Evolutionary conservation across 257 asterid genomes (phyloP).

Genomic region (Solanum chiquidenum): DNA sequence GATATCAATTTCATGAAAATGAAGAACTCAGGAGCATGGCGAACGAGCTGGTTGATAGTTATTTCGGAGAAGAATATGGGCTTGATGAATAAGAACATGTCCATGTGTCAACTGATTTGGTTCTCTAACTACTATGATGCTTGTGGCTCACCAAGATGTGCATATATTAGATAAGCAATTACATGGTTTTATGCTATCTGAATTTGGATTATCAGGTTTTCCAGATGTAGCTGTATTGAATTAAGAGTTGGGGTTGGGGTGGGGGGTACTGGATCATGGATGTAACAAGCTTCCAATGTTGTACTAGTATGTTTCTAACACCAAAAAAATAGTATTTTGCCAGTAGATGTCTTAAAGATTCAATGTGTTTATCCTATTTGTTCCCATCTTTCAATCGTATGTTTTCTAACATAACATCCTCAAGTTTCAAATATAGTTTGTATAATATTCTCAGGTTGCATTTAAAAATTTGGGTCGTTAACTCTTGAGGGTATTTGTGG

Average conservation of each 20-base stretch:
- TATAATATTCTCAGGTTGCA: too few relatives aligned
- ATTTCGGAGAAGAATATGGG: constrained; percentile 81
- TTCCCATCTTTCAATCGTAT: not conserved
- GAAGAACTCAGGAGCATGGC: constrained; percentile 84
- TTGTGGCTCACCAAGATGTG: not conserved
- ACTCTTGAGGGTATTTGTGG: too few relatives aligned
- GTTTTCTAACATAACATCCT: too few relatives aligned
- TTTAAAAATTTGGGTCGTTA: too few relatives aligned
- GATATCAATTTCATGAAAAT: constrained; percentile 82
- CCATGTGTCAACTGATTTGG: not conserved
- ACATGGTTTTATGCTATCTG: not conserved
- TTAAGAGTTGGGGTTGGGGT: not conserved
- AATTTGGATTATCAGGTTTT: not conserved
- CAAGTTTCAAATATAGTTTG: too few relatives aligned
- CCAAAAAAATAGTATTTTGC: not conserved
- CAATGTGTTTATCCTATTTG: not conserved
- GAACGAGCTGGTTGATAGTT: constrained; percentile 62
- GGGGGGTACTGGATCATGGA: not conserved
- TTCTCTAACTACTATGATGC: not conserved
- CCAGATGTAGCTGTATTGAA: not conserved
- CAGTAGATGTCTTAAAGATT: not conserved
- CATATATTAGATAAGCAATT: not conserved
- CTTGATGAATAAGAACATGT: constrained; percentile 31
- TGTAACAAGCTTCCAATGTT: not conserved
- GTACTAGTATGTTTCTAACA: not conserved